Evolutionary conservation across 2,329 filamentous ascomycete species (phyloP), one percentile per base, ranked within the genome.

Genomic region (Phaeosphaeria sp.): DNA sequence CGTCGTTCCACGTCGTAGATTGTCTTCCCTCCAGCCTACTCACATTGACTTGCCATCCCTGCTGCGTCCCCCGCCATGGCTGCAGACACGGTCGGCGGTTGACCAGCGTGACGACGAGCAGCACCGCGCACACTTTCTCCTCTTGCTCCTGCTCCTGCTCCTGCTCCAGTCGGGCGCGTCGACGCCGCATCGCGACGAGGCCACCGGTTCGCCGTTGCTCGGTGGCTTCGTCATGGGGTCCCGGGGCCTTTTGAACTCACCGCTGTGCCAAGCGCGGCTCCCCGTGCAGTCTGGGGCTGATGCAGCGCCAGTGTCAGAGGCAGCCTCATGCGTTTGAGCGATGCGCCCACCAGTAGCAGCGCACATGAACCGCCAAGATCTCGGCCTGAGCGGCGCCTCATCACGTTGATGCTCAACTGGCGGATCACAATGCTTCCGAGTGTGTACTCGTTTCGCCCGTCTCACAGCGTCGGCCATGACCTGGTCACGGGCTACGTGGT

Each of bases 361-460:
- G n/a, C 53, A 54, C 46, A 46, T 63, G 61, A 57, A 53, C 61
- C 55, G 64, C 69, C 67, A 73, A 72, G 66, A 20, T 36, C 46
- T 59, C 50, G 59, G 64, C 69, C 69, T 68, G 58, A 66, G 58
- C 52, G 57, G 49, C 51, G 61, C 64, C 65, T 63, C 56, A 65
- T 66, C 59, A 66, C 64, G 56, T 64, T 72, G 68, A 75, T 74
- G 71, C 74, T 69, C 54, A 6, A 48, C 60, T 52, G 46, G 61
- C 74, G 73, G 74, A 72, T 71, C 62, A 63, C 62, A 44, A 49
- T 56, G 48, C 41, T 71, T 69, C 74, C 74, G 73, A 67, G 52
- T 54, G 46, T 55, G 46, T 55, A 63, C 55, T 68, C 64, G 72
- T 76, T 74, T 75, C 68, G 72, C 56, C 59, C 64, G 71, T 75